Base-by-base conservation (phyloP, 805 yeast genomes). In the Sugiyamaella boreocaroliniensis region DNA sequence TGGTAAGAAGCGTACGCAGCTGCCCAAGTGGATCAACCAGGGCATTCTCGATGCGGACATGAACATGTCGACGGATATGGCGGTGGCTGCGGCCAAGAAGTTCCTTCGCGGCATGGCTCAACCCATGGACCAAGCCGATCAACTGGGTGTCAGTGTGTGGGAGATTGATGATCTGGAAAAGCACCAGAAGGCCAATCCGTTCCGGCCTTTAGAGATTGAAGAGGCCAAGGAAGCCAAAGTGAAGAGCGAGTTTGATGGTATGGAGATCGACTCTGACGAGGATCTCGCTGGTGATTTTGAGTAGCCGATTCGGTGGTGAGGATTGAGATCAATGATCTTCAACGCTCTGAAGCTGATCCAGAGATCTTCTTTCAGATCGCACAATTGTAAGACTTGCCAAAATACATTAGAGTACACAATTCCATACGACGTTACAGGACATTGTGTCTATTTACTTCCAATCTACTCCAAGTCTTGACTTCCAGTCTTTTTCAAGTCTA, bases 21-120 rank as follows among this genome's bases (percentile, higher is more conserved):
- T 93, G 37, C 99, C 99, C 0, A 90, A 88, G 68, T 93, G 99
- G 99, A 93, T 93, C 44, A 85, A 89, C 0, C 98, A 93, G 65
- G 97, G 90, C 1, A 75, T 93, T 48, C 74, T 85, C 12, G 98
- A 93, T 67, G 90, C 97, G 0, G 98, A 95, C 65, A 79, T 86
- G 1, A 92, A 90, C 62, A 72, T 92, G 49, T 89, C 97, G 0
- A 93, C 97, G 0, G 99, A 93, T 71, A 92, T 93, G 97, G 97
- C 98, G 0, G 76, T 93, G 50, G 95, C 98, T 0, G 83, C 86
- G 53, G 96, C 98, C 1, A 90, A 88, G 68, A 90, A 89, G 69
- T 93, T 93, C 65, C 74, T 93, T 66, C 75, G 98, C 61, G 84
- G 89, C 1, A 81, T 90, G 79, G 98, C 99, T 0, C 99, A 93